These are phyloP conservation scores for Phaeosphaeriaceae sp. DNA, from an alignment of 2,329 filamentous ascomycete species.

Conservation along the genomic window DNA sequence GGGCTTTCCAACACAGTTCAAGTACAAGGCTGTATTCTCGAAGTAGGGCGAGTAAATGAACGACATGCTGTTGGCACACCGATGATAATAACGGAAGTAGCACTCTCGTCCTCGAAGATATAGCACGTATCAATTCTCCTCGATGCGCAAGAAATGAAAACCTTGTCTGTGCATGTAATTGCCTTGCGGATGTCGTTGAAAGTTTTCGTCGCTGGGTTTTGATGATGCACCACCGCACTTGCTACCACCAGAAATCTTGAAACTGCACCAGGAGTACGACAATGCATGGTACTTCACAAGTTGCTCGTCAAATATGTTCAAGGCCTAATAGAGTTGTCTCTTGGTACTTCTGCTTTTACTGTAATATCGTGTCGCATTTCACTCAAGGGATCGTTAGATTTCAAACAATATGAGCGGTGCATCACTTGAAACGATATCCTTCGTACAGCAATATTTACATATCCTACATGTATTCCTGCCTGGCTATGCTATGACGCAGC, in stretches of 20 bases:
- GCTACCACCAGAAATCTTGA: too few species aligned
- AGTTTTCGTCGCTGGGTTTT: too few species aligned
- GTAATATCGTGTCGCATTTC: too few species aligned
- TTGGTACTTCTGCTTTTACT: too few species aligned
- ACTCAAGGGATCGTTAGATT: too few species aligned
- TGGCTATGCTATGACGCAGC: neutral
- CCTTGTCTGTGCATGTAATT: neutral
- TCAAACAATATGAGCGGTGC: too few species aligned
- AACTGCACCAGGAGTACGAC: too few species aligned
- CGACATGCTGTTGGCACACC: neutral
- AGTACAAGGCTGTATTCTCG: conserved; percentile 63
- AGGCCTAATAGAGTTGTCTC: too few species aligned
- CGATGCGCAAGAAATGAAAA: neutral
- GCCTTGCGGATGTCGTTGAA: neutral
- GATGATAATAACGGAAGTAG: neutral
- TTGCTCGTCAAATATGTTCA: too few species aligned
- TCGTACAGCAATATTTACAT: neutral
- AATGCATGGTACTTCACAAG: too few species aligned
- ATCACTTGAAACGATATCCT: too few species aligned
- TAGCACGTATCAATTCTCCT: neutral
- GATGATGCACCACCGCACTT: too few species aligned
- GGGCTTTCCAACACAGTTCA: conserved; percentile 79
- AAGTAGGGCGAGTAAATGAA: conserved; percentile 14
- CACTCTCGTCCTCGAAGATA: neutral
- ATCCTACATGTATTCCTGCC: neutral